Percentiles rank a stretch among this genome's conserved stretches.
These are phyloP conservation scores for Salix dunnii DNA, from an alignment of 345 rosid genomes.

Conservation along the genomic window DNA sequence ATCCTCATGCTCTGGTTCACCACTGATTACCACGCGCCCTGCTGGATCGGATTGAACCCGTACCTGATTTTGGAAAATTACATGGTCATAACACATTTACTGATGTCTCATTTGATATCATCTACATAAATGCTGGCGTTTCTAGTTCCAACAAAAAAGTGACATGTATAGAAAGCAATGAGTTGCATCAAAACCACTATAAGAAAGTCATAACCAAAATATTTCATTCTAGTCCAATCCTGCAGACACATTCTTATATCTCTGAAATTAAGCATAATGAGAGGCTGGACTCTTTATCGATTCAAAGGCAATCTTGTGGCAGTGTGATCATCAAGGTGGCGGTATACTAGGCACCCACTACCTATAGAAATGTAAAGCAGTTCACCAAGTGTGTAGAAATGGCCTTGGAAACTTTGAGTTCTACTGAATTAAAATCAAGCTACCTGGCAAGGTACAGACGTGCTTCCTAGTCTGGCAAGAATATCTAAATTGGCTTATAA, in stretches of 20 bases:
- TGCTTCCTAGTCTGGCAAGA: background rate
- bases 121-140: background rate
- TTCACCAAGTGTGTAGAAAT: background rate
- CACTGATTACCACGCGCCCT: slow-evolving; percentile 63
- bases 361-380: background rate
- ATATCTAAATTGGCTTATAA: background rate
- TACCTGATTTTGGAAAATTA: slow-evolving; percentile 40
- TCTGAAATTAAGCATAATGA: background rate
- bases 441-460: background rate
- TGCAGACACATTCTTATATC: background rate
- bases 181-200: background rate
- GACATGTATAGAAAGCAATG: background rate
- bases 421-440: background rate
- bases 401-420: background rate
- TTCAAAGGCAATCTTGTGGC: background rate
- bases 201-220: background rate
- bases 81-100: background rate
- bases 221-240: background rate
- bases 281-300: background rate
- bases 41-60: slow-evolving; percentile 78
- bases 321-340: background rate
- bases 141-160: background rate
- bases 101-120: background rate
- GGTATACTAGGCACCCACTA: background rate
- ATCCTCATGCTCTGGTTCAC: slow-evolving; percentile 59